A percentile compares a stretch with the other conserved stretches of the same genome.
phyloP scores from a whole-genome alignment of 1,139 yeast species.

The Lodderomyces margitis region DNA sequence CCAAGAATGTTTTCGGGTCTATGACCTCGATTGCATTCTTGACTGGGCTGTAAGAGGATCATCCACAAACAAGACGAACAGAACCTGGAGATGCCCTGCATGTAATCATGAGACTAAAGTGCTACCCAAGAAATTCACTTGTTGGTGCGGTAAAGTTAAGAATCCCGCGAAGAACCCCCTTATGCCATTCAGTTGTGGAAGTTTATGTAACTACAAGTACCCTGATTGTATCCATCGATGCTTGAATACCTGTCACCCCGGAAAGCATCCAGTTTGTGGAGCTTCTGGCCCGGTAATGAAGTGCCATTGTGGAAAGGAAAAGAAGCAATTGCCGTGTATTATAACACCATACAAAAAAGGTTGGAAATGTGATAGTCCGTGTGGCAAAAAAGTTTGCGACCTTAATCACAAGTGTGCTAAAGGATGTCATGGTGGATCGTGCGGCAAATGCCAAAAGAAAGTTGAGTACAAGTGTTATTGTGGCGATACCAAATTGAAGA shows the following conservation, averaged over 20 bases:
- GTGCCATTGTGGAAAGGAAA: conserved; percentile 74
- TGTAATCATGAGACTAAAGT: conserved; percentile 59
- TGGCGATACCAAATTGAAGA: conserved; percentile 49
- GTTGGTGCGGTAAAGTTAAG: conserved; percentile 86
- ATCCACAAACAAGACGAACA: conserved; percentile 48
- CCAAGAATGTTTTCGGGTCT: conserved; percentile 67
- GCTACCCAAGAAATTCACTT: conserved; percentile 63
- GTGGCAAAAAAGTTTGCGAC: conserved; percentile 68
- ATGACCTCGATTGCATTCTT: conserved; percentile 74
- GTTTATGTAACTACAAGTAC: conserved; percentile 61
- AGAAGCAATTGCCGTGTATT: conserved; percentile 68
- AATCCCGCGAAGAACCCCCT: conserved; percentile 63
- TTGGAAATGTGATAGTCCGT: conserved; percentile 65
- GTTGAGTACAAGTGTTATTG: conserved; percentile 66
- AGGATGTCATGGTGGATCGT: conserved; percentile 64
- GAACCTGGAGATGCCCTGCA: conserved; percentile 85
- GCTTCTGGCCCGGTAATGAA: conserved; percentile 68
- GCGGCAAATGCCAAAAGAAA: conserved; percentile 60
- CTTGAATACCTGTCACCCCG: conserved; percentile 79
- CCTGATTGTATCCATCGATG: conserved; percentile 74
- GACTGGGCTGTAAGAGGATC: conserved; percentile 83
- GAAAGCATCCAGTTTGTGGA: conserved; percentile 81
- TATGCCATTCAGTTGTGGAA: conserved; percentile 88
- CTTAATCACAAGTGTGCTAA: conserved; percentile 57
- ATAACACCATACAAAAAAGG: conserved; percentile 67